Conservation (phyloP, 352 stramenopile genomes). For the Peronospora destructor region DNA sequence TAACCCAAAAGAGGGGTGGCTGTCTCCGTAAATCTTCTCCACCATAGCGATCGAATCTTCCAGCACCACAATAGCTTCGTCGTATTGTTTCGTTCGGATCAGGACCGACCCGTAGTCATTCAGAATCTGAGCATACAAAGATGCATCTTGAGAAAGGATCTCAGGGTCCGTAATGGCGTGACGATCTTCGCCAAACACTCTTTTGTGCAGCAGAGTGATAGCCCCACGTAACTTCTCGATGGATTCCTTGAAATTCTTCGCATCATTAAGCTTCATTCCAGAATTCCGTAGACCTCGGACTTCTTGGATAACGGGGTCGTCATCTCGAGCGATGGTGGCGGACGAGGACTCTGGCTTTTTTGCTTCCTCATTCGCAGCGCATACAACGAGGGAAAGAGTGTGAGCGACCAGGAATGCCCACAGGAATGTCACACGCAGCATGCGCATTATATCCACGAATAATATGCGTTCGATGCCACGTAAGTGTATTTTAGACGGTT, state of each 20-base stretch:
- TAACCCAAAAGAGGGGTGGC: conserved; percentile 70
- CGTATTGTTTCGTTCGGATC: conserved; percentile 61
- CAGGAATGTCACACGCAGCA: conserved; percentile 18
- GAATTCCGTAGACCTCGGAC: conserved; percentile 64
- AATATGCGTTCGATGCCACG: conserved; percentile 1
- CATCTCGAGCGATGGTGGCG: conserved; percentile 32
- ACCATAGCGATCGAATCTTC: conserved; percentile 69
- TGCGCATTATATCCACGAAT: conserved; percentile 4
- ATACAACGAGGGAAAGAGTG: conserved; percentile 3
- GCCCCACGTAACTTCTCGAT: conserved; percentile 63
- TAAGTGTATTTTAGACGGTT: conserved; percentile 19
- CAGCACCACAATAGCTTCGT: conserved; percentile 71
- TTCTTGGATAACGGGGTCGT: conserved; percentile 57
- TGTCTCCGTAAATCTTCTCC: conserved; percentile 70
- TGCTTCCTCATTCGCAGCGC: conserved; percentile 1
- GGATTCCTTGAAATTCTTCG: conserved; percentile 35
- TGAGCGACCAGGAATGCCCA: conserved; percentile 28
- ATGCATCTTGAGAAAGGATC: conserved; percentile 62
- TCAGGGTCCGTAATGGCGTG: conserved; percentile 40
- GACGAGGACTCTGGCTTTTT: conserved; percentile 21
- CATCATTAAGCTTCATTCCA: conserved; percentile 72
- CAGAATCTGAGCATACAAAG: conserved; percentile 70
- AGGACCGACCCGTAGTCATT: conserved; percentile 75
- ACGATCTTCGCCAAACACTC: conserved; percentile 56
- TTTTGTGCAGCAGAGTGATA: conserved; percentile 57